Conservation (phyloP, 768 basidiomycete genomes). For the Mycena indigotica region DNA sequence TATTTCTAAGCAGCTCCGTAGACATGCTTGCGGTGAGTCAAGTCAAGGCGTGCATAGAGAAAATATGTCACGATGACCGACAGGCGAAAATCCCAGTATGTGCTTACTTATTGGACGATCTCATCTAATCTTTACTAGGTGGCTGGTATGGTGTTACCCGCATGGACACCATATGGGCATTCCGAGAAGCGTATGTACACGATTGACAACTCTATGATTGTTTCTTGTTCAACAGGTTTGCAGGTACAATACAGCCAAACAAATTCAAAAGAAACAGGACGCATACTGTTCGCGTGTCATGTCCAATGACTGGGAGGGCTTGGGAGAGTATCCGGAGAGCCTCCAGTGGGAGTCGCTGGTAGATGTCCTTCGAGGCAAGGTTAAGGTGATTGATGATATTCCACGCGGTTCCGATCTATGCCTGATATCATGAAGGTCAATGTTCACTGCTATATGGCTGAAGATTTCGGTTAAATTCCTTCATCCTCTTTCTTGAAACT, state of each 20-base stretch:
- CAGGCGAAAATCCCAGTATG: constrained; percentile 61
- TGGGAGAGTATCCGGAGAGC: constrained; percentile 66
- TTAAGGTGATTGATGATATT: constrained; percentile 61
- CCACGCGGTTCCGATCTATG: not conserved
- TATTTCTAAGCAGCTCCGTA: constrained; percentile 22
- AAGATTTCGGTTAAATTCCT: constrained; percentile 53
- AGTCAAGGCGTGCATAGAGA: too few relatives aligned
- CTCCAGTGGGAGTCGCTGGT: constrained; percentile 80
- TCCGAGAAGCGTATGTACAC: constrained; percentile 65
- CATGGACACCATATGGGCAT: constrained; percentile 74
- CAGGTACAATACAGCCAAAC: constrained; percentile 65
- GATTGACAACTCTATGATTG: too few relatives aligned
- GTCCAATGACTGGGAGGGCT: constrained; percentile 45
- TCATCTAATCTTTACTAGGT: constrained; percentile 26
- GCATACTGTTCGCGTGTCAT: constrained; percentile 49
- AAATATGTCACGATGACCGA: not conserved
- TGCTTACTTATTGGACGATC: not conserved
- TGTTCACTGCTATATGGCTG: constrained; percentile 57
- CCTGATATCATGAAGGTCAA: constrained; percentile 42
- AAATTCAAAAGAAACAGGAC: constrained; percentile 70
- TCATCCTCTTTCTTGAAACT: not conserved
- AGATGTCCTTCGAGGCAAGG: constrained; percentile 75
- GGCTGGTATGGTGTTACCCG: constrained; percentile 48
- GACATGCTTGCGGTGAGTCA: constrained; percentile 62
- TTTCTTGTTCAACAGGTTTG: too few relatives aligned